These are phyloP conservation scores for Alternaria triticimaculans DNA, from an alignment of 2,329 filamentous ascomycete species.

Conservation along the genomic window DNA sequence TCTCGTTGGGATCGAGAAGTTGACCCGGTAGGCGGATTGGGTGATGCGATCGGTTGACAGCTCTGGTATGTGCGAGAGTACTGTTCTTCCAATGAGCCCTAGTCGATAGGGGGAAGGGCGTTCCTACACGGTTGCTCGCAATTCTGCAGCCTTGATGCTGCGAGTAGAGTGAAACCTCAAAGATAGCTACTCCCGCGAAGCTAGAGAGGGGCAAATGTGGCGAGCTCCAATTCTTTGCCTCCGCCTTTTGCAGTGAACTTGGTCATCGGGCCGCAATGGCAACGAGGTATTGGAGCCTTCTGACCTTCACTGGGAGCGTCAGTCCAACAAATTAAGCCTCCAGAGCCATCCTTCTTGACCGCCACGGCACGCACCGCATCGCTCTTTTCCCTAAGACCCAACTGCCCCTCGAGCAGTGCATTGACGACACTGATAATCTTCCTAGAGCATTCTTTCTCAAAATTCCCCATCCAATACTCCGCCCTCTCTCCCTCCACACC, in stretches of 20 bases:
- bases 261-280: not conserved
- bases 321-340: not conserved
- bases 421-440: not conserved
- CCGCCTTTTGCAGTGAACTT: not conserved
- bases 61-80: not conserved
- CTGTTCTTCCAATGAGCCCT: not conserved
- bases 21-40: rapidly evolving
- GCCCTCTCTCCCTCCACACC: not conserved
- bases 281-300: not conserved
- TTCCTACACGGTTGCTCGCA: not conserved
- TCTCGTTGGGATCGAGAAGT: not conserved
- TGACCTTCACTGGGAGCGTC: not conserved
- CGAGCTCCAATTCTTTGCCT: not conserved
- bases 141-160: not conserved
- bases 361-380: not conserved
- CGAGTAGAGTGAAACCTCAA: not conserved
- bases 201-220: not conserved
- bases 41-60: rapidly evolving
- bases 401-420: not conserved
- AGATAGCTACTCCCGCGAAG: not conserved
- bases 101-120: not conserved
- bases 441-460: not conserved
- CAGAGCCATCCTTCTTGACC: not conserved
- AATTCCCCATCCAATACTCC: not conserved
- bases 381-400: not conserved